Evolutionary conservation across 164 flowering plant species (phyloP).

Genomic region (Tetrastigma voinierianum): DNA sequence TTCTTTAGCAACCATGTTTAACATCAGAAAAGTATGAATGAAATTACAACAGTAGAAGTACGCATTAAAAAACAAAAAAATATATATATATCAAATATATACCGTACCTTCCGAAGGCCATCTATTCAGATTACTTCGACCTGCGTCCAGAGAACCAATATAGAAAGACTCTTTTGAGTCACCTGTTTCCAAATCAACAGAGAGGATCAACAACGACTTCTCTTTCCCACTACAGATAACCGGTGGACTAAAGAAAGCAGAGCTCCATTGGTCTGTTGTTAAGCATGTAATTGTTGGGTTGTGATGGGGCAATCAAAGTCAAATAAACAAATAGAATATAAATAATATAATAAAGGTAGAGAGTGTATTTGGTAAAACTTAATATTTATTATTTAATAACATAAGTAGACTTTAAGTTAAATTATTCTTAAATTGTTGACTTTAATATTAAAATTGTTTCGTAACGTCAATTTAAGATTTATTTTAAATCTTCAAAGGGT

Average conservation of each 20-base stretch:
- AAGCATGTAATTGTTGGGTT: neutral
- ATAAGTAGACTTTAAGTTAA: too few relatives aligned
- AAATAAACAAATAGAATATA: too few relatives aligned
- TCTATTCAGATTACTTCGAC: slow-evolving; percentile 42
- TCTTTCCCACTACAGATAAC: neutral
- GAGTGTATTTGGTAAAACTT: too few relatives aligned
- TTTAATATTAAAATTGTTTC: too few relatives aligned
- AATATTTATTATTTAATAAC: too few relatives aligned
- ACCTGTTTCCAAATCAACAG: slow-evolving; percentile 40
- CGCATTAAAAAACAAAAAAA: neutral
- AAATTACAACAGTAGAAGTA: neutral
- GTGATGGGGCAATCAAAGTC: neutral
- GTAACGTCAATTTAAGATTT: too few relatives aligned
- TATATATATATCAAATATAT: neutral
- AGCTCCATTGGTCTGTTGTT: too few relatives aligned
- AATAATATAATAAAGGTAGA: too few relatives aligned
- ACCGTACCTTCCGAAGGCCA: slow-evolving; percentile 80
- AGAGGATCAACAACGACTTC: neutral
- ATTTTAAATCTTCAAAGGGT: too few relatives aligned
- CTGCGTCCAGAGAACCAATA: slow-evolving; percentile 59
- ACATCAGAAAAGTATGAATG: neutral
- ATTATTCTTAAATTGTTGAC: too few relatives aligned
- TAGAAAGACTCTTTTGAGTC: slow-evolving; percentile 80
- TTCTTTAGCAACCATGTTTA: neutral
- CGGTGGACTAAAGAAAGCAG: neutral